Evolutionary conservation across 2,329 filamentous ascomycete species (phyloP), one percentile per base, ranked within the genome.

Genomic region (Hymenoscyphus occultus): DNA sequence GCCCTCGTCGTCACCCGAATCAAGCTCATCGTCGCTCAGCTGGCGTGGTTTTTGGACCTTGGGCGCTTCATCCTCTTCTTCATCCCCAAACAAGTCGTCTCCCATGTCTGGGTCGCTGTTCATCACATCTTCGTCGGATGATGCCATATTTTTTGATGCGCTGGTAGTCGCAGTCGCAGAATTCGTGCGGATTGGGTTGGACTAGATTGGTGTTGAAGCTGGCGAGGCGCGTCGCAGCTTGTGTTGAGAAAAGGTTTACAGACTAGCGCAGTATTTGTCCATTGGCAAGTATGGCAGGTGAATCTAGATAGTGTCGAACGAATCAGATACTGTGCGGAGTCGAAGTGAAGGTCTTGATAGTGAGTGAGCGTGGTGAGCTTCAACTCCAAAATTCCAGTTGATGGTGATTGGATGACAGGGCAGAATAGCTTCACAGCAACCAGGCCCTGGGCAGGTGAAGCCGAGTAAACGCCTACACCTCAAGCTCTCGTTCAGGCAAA

Each of bases 51-150:
- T 71, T 58, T 74, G 73, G 56, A 69, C 64, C 35, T 69, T 66
- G 16, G 45, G 57, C 54, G 62, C 65, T 42, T 65, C 69, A 4
- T 76, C 78, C 48, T 12, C 48, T 51, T 79, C 84, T 61, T 83
- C 84, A 64, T 86, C 85, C 61, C 85, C 86, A 67, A 89, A 88
- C 57, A 88, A 80, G 73, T 88, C 86, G 72, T 86, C 86, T 59
- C 61, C 84, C 60, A 83, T 82, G 64, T 86, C 84, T 39, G 78
- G 77, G 60, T 77, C 70, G 77, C 62, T 85, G 54, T 71, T 69
- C 62, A 73, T 70, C 16, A 71, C 39, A 42, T 74, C 73, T 31
- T 76, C 74, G 60, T 75, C 74, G 35, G 61, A 60, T 16, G 59
- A 61, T 32, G 61, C 45, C 60, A 66, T 61, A 3, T n/a, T 45